These are phyloP conservation scores for Blakeslea trispora DNA, from an alignment of 371 early-diverging fungal genomes.

Conservation along the genomic window DNA sequence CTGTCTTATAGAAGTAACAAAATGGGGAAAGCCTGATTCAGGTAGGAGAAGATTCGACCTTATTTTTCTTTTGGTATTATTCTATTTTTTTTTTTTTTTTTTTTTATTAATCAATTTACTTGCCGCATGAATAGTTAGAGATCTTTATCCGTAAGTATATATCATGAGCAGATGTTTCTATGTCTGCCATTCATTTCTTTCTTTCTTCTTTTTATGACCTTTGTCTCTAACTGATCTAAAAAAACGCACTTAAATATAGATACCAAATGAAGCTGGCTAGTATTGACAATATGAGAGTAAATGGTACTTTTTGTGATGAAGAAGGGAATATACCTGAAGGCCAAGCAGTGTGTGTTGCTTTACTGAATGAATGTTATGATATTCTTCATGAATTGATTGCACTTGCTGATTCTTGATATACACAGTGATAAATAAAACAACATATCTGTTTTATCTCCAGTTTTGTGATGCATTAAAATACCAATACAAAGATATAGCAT, in stretches of 20 bases:
- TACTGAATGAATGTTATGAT: constrained; percentile 89
- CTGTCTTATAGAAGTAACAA: constrained; percentile 80
- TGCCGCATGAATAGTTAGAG: constrained; percentile 62
- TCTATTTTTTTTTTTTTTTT: neutral
- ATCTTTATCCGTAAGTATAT: constrained; percentile 72
- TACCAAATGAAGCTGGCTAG: constrained; percentile 85
- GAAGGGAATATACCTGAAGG: constrained; percentile 85
- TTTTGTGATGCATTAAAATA: too few species aligned
- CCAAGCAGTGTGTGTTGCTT: constrained; percentile 79
- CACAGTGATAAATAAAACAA: neutral
- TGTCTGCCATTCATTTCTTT: too few species aligned
- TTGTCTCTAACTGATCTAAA: too few species aligned
- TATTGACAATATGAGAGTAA: constrained; percentile 80
- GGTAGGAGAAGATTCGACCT: constrained; percentile 32
- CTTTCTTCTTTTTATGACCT: too few species aligned
- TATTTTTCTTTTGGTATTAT: neutral
- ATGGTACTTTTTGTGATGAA: constrained; percentile 86
- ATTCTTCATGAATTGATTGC: constrained; percentile 74
- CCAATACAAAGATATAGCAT: too few species aligned
- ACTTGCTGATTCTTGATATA: constrained; percentile 17
- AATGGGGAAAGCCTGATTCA: constrained; percentile 80
- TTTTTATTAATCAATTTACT: too few species aligned
- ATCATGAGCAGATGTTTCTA: too few species aligned
- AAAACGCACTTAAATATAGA: too few species aligned
- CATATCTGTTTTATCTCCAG: constrained; percentile 2